Evolutionary conservation across 2,329 filamentous ascomycete species (phyloP).

Genomic region (Calonectria naviculata): DNA sequence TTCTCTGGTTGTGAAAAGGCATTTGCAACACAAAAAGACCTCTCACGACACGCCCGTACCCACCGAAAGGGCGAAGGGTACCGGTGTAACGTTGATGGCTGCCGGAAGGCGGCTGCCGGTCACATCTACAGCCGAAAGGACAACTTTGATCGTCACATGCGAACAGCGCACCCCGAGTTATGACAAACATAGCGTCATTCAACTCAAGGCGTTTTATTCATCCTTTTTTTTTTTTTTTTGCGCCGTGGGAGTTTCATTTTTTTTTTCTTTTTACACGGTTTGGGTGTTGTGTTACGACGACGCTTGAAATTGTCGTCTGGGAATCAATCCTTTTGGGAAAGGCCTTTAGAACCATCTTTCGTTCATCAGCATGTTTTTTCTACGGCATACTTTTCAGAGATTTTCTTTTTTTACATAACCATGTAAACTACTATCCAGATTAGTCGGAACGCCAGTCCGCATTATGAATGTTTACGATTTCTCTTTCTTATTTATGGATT

Average conservation of each 20-base stretch:
- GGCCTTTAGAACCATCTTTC: constrained; percentile 5
- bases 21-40: constrained; percentile 41
- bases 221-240: neutral
- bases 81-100: constrained; percentile 39
- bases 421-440: constrained; percentile 4
- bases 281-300: neutral
- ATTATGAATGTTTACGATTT: constrained; percentile 8
- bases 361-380: constrained; percentile 5
- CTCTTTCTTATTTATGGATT: neutral
- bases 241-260: neutral
- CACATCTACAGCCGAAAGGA: constrained; percentile 42
- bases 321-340: constrained; percentile 1
- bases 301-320: neutral
- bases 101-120: constrained; percentile 40
- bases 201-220: neutral
- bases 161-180: constrained; percentile 39
- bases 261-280: neutral
- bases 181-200: constrained; percentile 35
- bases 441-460: neutral
- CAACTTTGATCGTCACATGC: constrained; percentile 43
- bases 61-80: constrained; percentile 41
- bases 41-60: constrained; percentile 38
- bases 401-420: neutral
- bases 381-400: neutral
- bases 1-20: constrained; percentile 38